Conservation (phyloP, 148 eudicot species). For the Persicaria tinctoria region DNA sequence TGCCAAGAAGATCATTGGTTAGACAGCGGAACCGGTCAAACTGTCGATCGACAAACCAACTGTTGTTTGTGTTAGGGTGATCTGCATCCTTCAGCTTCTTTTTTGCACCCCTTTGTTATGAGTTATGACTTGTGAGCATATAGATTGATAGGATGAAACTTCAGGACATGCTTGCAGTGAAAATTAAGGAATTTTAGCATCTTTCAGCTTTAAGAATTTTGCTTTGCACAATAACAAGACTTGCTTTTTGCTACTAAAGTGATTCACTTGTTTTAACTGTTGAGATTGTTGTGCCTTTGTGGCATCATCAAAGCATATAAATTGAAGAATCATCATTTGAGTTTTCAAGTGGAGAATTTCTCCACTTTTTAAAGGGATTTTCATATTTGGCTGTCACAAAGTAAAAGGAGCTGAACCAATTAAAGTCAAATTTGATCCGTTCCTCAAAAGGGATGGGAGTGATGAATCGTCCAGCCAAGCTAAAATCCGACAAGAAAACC, state of each 20-base stretch:
- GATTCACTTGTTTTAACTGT: neutral
- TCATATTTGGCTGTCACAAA: neutral
- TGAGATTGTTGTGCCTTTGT: neutral
- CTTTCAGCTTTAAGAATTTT: neutral
- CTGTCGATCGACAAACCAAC: neutral
- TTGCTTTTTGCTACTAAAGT: neutral
- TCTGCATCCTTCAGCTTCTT: neutral
- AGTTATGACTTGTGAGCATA: neutral
- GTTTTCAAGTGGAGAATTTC: neutral
- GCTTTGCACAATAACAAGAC: neutral
- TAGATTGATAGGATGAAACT: neutral
- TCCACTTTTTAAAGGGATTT: neutral
- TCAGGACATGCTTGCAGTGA: neutral
- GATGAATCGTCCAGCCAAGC: too few relatives aligned
- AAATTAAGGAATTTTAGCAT: neutral
- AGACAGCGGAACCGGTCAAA: neutral
- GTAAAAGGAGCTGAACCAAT: neutral
- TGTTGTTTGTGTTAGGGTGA: neutral
- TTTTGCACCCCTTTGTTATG: neutral
- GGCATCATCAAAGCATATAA: neutral
- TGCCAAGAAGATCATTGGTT: constrained; percentile 11
- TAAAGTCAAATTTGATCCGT: neutral
- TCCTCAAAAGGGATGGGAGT: too few relatives aligned
- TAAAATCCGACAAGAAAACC: too few relatives aligned
- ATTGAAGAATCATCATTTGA: neutral